phyloP scores from a whole-genome alignment of 2,329 filamentous ascomycete genomes.

The Paramyrothecium roridum region DNA sequence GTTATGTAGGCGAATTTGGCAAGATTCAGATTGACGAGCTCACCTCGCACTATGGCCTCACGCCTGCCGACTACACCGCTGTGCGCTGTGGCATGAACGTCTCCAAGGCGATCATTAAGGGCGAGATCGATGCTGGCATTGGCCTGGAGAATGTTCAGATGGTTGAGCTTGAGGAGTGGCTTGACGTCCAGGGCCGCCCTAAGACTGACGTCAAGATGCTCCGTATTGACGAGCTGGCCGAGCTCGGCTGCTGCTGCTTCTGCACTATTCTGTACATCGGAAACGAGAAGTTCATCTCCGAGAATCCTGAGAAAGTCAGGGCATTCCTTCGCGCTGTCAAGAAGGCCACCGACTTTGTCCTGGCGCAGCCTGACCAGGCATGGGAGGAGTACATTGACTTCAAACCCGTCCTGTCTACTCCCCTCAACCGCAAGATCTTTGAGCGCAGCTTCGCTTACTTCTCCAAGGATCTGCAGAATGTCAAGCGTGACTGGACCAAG shows the following conservation, averaged over 20 bases:
- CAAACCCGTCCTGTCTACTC: slow-evolving; percentile 67
- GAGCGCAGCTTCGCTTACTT: slow-evolving; percentile 78
- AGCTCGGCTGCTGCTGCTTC: slow-evolving; percentile 81
- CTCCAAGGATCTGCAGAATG: slow-evolving; percentile 71
- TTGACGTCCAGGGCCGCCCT: slow-evolving; percentile 58
- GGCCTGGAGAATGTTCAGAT: slow-evolving; percentile 81
- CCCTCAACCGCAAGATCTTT: slow-evolving; percentile 74
- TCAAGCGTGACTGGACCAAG: slow-evolving; percentile 71
- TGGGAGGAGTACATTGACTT: slow-evolving; percentile 69
- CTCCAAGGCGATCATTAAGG: slow-evolving; percentile 70
- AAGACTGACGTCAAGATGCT: slow-evolving; percentile 74
- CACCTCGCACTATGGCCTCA: slow-evolving; percentile 74
- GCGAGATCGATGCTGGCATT: slow-evolving; percentile 70
- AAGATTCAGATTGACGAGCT: slow-evolving; percentile 84
- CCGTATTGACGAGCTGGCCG: slow-evolving; percentile 75
- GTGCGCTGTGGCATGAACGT: slow-evolving; percentile 82
- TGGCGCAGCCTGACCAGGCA: slow-evolving; percentile 58
- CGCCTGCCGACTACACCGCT: slow-evolving; percentile 69
- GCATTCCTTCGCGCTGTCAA: slow-evolving; percentile 73
- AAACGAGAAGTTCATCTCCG: slow-evolving; percentile 66
- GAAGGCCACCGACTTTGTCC: slow-evolving; percentile 69
- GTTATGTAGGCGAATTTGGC: slow-evolving; percentile 78
- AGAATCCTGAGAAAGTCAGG: slow-evolving; percentile 62
- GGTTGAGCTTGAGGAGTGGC: slow-evolving; percentile 79
- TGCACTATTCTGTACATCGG: slow-evolving; percentile 79